Evolutionary conservation across 768 basidiomycete species (phyloP).

Genomic region (Rossbeevera mucosa): DNA sequence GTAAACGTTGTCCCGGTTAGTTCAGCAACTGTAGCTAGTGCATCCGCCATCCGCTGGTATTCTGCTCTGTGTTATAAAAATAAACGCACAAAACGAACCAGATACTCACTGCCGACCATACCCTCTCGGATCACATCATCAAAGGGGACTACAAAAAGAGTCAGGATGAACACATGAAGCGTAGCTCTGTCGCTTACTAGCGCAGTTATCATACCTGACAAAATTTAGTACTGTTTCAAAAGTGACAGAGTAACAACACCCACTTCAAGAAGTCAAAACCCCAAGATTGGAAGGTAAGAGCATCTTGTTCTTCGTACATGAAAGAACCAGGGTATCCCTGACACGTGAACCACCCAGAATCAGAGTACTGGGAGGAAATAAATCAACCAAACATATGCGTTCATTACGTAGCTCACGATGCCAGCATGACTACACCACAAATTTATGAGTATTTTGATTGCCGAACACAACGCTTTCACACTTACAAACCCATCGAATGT

Average conservation of each 20-base stretch:
- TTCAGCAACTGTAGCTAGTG: conserved; percentile 44
- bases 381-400: background rate
- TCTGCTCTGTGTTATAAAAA: conserved; percentile 36
- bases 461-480: background rate
- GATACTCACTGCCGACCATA: conserved; percentile 45
- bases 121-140: conserved; percentile 52
- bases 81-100: background rate
- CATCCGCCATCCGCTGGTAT: conserved; percentile 56
- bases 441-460: conserved; percentile 2
- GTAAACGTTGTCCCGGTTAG: conserved; percentile 49
- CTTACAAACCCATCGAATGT: conserved; percentile 54
- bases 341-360: conserved; percentile 67
- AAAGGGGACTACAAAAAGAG: conserved; percentile 44
- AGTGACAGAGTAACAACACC: conserved; percentile 12
- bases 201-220: conserved; percentile 56
- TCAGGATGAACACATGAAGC: background rate
- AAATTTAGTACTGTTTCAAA: background rate
- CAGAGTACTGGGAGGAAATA: conserved; percentile 45
- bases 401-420: conserved; percentile 39
- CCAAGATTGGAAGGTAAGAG: conserved; percentile 54
- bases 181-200: conserved; percentile 33
- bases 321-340: conserved; percentile 57
- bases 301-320: conserved; percentile 57
- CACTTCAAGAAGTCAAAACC: conserved; percentile 64
- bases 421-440: conserved; percentile 45